Base-by-base conservation (phyloP, 768 basidiomycete genomes). In the Gyrodon lividus region DNA sequence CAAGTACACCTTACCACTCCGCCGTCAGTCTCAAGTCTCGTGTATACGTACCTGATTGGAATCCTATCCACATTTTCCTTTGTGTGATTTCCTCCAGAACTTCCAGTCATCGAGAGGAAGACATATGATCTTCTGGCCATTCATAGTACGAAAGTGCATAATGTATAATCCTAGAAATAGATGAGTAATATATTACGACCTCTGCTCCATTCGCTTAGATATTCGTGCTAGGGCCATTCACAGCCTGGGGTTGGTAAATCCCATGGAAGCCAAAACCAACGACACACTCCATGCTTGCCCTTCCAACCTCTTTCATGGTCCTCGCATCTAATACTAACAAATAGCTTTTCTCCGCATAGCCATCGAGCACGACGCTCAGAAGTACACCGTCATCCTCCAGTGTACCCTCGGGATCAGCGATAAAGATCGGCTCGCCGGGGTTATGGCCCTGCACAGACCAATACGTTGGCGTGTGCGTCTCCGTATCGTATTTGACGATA, bases 241-340 rank as follows among this genome's bases (percentile, higher is more conserved):
- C 0, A 6, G 4, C 48, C 13, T 53, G 47, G 1, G 64, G 34
- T 24, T 35, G 49, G 50, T 66, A 68, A 17, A 43, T 49, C 23
- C 72, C 72, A 54, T 74, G 72, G 53, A 74, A 74, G 19, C 71
- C 71, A 51, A 74, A 65, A 1, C 70, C 60, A 2, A 72, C 69
- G 19, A 50, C 54, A 38, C 56, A 58, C 6, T 60, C 61, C 61
- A 73, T 62, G 40, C 70, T 69, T 19, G 72, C 72, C 41, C 72
- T 62, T 13, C 65, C 73, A 24, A 70, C 45, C 46, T 74, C 73
- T 30, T 58, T 55, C 73, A 74, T 67, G 10, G 17, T 61, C 50
- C 61, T 60, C 6, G 72, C 71, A 40, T 72, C 68, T 57, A 74
- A 52, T 12, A 72, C 70, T 24, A 74, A 62, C 17, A 74, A 52